Percentiles rank a stretch among this genome's conserved stretches.
Evolutionary conservation across 2,329 filamentous ascomycete genomes (phyloP).

Genomic region (Pyricularia grisea): DNA sequence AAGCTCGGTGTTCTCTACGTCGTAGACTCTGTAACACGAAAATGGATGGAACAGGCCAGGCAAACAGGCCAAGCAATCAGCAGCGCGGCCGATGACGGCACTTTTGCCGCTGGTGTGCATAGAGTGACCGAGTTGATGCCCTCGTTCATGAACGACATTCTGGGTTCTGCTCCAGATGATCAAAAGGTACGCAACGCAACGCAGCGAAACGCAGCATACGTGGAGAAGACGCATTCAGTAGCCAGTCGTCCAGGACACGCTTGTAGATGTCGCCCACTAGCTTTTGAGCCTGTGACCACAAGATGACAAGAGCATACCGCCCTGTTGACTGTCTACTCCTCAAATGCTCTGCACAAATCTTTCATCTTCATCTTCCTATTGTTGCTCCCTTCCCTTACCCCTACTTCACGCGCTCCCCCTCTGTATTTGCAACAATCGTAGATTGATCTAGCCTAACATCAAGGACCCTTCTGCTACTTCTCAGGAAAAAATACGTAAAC

Average conservation of each 20-base stretch:
- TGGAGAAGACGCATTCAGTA: background rate
- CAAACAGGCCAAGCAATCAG: slow-evolving; percentile 73
- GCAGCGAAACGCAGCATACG: background rate
- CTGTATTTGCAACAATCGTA: background rate
- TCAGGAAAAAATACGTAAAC: slow-evolving; percentile 88
- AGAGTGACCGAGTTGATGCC: slow-evolving; percentile 94
- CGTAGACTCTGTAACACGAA: slow-evolving; percentile 98
- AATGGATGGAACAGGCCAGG: slow-evolving; percentile 96
- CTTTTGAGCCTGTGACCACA: background rate
- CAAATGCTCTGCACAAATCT: background rate
- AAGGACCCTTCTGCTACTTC: background rate
- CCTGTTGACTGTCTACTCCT: slow-evolving; percentile 1
- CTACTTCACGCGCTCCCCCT: background rate
- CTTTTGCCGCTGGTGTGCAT: slow-evolving; percentile 89
- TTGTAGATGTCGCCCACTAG: background rate
- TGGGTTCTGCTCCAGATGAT: slow-evolving; percentile 77
- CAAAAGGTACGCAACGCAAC: slow-evolving; percentile 76
- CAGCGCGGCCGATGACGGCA: slow-evolving; percentile 76
- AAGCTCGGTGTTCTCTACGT: slow-evolving; percentile 99
- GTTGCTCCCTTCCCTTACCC: background rate
- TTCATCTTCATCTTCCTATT: background rate
- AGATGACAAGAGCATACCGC: background rate
- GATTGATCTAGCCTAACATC: background rate
- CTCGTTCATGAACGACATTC: slow-evolving; percentile 89
- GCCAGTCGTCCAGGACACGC: background rate